Evolutionary conservation across 352 stramenopile species (phyloP).

Genomic region (Peronosclerospora sorghi): DNA sequence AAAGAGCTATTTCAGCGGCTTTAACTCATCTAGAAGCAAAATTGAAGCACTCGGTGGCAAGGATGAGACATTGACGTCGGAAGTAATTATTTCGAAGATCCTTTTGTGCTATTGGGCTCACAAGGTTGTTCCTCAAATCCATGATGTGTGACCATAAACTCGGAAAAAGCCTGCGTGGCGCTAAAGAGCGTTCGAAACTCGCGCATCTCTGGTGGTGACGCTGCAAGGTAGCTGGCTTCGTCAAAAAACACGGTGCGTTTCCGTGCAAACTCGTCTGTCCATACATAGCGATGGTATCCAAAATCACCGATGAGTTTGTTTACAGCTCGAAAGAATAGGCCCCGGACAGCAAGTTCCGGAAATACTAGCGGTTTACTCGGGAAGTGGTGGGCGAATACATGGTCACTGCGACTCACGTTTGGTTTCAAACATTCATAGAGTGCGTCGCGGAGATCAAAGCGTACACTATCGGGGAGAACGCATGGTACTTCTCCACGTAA

Average conservation of each 20-base stretch:
- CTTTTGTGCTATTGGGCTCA: slow-evolving; percentile 5
- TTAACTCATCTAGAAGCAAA: not conserved
- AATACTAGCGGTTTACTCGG: slow-evolving; percentile 57
- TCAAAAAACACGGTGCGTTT: slow-evolving; percentile 78
- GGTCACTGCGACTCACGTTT: slow-evolving; percentile 59
- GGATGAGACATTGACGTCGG: slow-evolving; percentile 14
- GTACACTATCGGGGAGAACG: slow-evolving; percentile 31
- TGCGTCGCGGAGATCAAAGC: slow-evolving; percentile 33
- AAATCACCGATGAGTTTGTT: slow-evolving; percentile 71
- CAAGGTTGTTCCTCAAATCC: slow-evolving; percentile 62
- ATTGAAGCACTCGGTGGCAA: slow-evolving; percentile 2
- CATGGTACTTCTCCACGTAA: slow-evolving; percentile 43
- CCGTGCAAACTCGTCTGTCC: slow-evolving; percentile 74
- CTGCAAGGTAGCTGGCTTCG: slow-evolving; percentile 74
- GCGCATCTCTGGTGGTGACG: slow-evolving; percentile 56
- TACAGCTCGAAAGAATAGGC: slow-evolving; percentile 53
- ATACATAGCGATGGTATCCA: slow-evolving; percentile 76
- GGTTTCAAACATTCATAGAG: slow-evolving; percentile 61
- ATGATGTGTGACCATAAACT: slow-evolving; percentile 75
- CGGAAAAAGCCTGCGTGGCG: slow-evolving; percentile 73
- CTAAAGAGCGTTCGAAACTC: slow-evolving; percentile 82
- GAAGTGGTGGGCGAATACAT: slow-evolving; percentile 63
- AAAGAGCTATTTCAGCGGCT: not conserved
- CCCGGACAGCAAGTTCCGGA: slow-evolving; percentile 56
- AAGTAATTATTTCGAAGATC: slow-evolving; percentile 7